A percentile compares a stretch with the other conserved stretches of the same genome.
phyloP scores from a whole-genome alignment of 1,139 yeast species.

The Scheffersomyces titani region DNA sequence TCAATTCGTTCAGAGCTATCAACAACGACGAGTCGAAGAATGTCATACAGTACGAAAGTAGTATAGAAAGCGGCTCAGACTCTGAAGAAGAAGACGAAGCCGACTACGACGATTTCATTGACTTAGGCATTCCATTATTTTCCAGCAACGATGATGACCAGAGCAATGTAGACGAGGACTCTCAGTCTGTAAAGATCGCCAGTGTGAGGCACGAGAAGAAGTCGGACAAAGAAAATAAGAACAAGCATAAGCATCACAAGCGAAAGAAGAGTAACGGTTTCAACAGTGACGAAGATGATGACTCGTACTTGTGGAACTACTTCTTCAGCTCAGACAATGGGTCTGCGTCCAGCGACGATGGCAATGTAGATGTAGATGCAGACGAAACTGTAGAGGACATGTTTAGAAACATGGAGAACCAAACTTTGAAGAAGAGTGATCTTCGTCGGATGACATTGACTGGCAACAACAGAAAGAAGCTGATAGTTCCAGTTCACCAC shows the following conservation, averaged over 20 bases:
- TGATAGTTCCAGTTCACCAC: slow-evolving; percentile 1
- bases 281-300: slow-evolving; percentile 53
- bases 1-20: slow-evolving; percentile 26
- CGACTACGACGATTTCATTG: slow-evolving; percentile 21
- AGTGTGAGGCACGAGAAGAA: slow-evolving; percentile 7
- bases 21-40: slow-evolving; percentile 21
- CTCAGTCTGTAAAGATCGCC: slow-evolving; percentile 1
- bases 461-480: slow-evolving; percentile 5
- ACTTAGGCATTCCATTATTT: slow-evolving; percentile 15
- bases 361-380: slow-evolving; percentile 26
- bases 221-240: slow-evolving; percentile 12
- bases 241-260: slow-evolving; percentile 8
- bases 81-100: slow-evolving; percentile 25
- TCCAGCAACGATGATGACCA: slow-evolving; percentile 8
- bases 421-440: background rate
- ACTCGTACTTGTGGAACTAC: slow-evolving; percentile 56
- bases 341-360: slow-evolving; percentile 25
- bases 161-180: slow-evolving; percentile 3
- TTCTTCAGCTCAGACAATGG: slow-evolving; percentile 50
- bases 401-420: slow-evolving; percentile 2
- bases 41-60: slow-evolving; percentile 34
- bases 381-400: slow-evolving; percentile 10
- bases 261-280: slow-evolving; percentile 13
- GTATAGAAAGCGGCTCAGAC: slow-evolving; percentile 20
- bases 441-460: slow-evolving; percentile 4